A percentile compares a stretch with the other conserved stretches of the same genome.
Evolutionary conservation across 2,329 filamentous ascomycete genomes (phyloP).

Genomic region (Plectosphaerella plurivora): DNA sequence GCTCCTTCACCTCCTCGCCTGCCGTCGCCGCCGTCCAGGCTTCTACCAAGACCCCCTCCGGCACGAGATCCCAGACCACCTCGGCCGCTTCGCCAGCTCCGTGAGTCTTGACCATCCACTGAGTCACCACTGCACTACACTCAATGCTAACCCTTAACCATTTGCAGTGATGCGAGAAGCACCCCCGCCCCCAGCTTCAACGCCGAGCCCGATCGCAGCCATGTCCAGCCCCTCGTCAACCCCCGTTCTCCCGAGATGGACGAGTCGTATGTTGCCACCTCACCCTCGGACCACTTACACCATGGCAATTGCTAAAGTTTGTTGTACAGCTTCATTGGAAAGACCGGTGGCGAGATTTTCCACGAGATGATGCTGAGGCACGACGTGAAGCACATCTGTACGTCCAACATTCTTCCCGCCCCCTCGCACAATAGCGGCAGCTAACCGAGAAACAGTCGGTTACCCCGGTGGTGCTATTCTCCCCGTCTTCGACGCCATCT

Average conservation of each 20-base stretch:
- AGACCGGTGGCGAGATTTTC: constrained; percentile 94
- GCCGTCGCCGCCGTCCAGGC: constrained; percentile 27
- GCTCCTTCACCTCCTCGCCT: constrained; percentile 35
- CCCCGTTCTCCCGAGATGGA: constrained; percentile 62
- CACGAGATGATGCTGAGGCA: constrained; percentile 98
- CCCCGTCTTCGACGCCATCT: constrained; percentile 97
- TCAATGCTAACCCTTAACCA: neutral
- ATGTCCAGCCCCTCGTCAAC: constrained; percentile 67
- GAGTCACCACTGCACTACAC: constrained; percentile 16
- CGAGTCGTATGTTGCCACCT: constrained; percentile 62
- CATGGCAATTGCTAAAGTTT: constrained; percentile 1
- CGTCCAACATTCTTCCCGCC: constrained; percentile 32
- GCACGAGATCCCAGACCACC: constrained; percentile 44
- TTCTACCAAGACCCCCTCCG: constrained; percentile 33
- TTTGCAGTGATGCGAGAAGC: constrained; percentile 48
- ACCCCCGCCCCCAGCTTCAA: constrained; percentile 62
- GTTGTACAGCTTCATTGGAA: constrained; percentile 72
- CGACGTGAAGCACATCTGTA: constrained; percentile 90
- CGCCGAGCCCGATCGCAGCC: constrained; percentile 40
- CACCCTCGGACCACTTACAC: constrained; percentile 7
- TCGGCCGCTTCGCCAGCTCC: constrained; percentile 41
- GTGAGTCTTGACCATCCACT: constrained; percentile 39
- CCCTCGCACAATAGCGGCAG: neutral
- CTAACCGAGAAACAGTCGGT: constrained; percentile 49
- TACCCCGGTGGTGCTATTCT: constrained; percentile 96